These are phyloP conservation scores for Ensete glaucum DNA, from an alignment of 176 grass and related monocot species.

Conservation along the genomic window DNA sequence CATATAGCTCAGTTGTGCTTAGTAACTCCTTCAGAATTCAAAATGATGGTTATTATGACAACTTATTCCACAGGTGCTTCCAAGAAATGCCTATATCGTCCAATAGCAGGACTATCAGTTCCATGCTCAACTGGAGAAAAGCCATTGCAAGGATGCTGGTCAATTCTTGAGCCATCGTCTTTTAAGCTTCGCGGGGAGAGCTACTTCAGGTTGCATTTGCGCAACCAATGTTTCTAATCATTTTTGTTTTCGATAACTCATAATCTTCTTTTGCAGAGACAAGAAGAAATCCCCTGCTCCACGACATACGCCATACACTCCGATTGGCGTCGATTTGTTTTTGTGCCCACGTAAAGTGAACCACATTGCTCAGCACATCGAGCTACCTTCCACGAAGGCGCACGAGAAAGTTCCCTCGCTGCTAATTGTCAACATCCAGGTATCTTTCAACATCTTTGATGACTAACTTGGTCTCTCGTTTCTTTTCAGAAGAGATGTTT, in stretches of 20 bases:
- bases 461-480: not conserved
- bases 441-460: conserved; percentile 10
- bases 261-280: conserved; percentile 38
- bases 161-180: conserved; percentile 61
- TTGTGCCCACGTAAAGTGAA: conserved; percentile 69
- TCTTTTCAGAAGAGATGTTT: not conserved
- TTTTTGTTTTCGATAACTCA: too few species aligned
- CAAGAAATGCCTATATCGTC: conserved; percentile 62
- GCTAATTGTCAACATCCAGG: conserved; percentile 90
- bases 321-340: conserved; percentile 87
- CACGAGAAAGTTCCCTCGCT: conserved; percentile 75
- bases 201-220: conserved; percentile 54
- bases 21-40: not conserved
- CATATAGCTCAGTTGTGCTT: too few species aligned
- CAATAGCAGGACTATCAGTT: conserved; percentile 58
- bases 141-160: conserved; percentile 65
- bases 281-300: conserved; percentile 72
- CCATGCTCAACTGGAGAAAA: conserved; percentile 49
- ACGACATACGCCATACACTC: conserved; percentile 51
- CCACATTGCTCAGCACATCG: conserved; percentile 83
- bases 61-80: conserved; percentile 48
- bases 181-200: conserved; percentile 78
- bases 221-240: too few species aligned
- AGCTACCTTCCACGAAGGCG: conserved; percentile 52
- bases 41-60: not conserved